Evolutionary conservation across 2,329 filamentous ascomycete species (phyloP).

Genomic region (Colletotrichum tabaci): DNA sequence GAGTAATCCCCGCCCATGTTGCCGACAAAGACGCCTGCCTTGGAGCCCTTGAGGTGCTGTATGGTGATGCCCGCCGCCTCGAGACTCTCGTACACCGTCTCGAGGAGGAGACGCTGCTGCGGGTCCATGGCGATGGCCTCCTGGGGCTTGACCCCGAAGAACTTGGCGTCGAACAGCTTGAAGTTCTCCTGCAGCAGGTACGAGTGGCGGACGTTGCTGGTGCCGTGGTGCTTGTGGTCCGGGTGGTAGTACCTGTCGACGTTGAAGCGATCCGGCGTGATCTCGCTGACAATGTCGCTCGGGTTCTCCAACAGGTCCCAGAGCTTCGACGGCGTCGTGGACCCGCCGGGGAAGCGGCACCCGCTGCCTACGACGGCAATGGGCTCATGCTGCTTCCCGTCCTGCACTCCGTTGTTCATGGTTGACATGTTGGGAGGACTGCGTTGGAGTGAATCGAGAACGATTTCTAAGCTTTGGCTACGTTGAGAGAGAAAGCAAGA

Average conservation of each 20-base stretch:
- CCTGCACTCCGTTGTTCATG: neutral
- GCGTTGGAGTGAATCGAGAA: too few species aligned
- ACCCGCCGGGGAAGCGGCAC: conserved; percentile 45
- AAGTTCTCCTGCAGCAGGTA: too few species aligned
- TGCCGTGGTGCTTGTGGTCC: too few species aligned
- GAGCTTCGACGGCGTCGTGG: conserved; percentile 40
- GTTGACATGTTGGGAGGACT: too few species aligned
- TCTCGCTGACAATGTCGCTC: too few species aligned
- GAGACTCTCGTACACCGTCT: conserved; percentile 54
- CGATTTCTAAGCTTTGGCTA: too few species aligned
- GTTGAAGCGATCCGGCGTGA: too few species aligned
- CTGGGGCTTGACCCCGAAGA: conserved; percentile 47
- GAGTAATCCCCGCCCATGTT: neutral
- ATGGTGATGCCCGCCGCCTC: conserved; percentile 43
- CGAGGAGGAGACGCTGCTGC: conserved; percentile 51
- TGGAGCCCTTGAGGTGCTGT: conserved; percentile 2
- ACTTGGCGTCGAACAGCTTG: conserved; percentile 45
- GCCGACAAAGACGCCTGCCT: neutral
- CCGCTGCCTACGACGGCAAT: conserved; percentile 45
- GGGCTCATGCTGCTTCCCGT: conserved; percentile 32
- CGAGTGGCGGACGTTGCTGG: too few species aligned
- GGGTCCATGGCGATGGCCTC: conserved; percentile 52
- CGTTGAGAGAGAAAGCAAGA: too few species aligned
- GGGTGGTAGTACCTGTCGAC: too few species aligned
- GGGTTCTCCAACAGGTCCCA: conserved; percentile 22